Evolutionary conservation across 2,329 filamentous ascomycete genomes (phyloP).

Genomic region (Xylariaceae sp.): DNA sequence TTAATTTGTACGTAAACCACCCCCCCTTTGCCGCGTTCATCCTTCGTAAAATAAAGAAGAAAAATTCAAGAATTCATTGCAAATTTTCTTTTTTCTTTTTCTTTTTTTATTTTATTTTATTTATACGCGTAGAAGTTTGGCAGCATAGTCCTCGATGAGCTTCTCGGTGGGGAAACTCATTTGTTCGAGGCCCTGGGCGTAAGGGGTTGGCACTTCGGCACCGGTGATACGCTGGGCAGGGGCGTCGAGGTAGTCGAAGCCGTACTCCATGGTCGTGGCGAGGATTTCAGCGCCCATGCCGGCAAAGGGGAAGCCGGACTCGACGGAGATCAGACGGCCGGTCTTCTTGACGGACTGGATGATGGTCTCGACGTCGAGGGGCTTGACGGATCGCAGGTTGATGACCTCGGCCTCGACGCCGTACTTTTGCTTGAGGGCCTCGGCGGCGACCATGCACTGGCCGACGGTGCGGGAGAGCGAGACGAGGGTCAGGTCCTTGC

Average conservation of each 20-base stretch:
- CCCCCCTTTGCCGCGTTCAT: no score
- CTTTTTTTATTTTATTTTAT: neutral
- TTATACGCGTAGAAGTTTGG: constrained; percentile 65
- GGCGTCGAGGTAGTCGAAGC: constrained; percentile 93
- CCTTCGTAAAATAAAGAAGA: no score
- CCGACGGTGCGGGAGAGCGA: constrained; percentile 93
- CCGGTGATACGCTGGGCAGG: constrained; percentile 92
- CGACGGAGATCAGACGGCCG: constrained; percentile 79
- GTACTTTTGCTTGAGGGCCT: constrained; percentile 92
- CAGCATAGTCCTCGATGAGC: constrained; percentile 80
- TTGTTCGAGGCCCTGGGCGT: constrained; percentile 87
- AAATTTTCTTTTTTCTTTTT: neutral
- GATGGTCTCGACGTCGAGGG: constrained; percentile 90
- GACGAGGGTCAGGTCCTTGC: constrained; percentile 95
- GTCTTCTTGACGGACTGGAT: constrained; percentile 99
- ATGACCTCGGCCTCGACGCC: constrained; percentile 94
- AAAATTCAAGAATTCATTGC: neutral
- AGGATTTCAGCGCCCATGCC: constrained; percentile 91
- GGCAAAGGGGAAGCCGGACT: constrained; percentile 94
- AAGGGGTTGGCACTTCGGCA: constrained; percentile 94
- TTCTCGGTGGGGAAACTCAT: constrained; percentile 90
- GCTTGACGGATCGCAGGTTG: constrained; percentile 97
- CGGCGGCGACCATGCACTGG: constrained; percentile 80
- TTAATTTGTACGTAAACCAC: no score
- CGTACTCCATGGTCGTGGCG: constrained; percentile 93